Evolutionary conservation across 257 asterid genomes (phyloP).

Genomic region (Penstemon eatonii): DNA sequence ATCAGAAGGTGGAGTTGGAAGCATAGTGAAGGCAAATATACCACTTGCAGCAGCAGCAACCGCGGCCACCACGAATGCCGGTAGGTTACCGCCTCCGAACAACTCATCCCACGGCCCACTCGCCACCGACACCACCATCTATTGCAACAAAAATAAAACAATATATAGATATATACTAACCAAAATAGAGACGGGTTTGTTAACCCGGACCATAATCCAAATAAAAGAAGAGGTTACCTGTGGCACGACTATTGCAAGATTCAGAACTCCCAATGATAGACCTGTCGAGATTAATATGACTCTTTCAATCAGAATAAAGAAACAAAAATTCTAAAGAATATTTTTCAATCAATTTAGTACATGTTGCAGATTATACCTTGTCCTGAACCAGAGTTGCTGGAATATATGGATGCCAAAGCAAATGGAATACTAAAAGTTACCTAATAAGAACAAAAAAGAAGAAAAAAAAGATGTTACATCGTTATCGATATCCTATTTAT

Average conservation of each 20-base stretch:
- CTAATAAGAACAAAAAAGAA: slow-evolving; percentile 35
- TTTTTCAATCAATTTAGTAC: not conserved
- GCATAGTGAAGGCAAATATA: slow-evolving; percentile 50
- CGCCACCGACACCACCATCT: slow-evolving; percentile 67
- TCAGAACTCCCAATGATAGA: slow-evolving; percentile 74
- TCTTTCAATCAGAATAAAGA: not conserved
- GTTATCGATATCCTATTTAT: too few species aligned
- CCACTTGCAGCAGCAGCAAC: slow-evolving; percentile 66
- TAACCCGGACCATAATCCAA: not conserved
- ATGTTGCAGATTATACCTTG: slow-evolving; percentile 52
- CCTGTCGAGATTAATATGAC: slow-evolving; percentile 39
- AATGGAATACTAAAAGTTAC: slow-evolving; percentile 80
- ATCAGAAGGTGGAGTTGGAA: slow-evolving; percentile 60
- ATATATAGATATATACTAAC: not conserved
- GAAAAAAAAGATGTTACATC: not conserved
- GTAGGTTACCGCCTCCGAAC: slow-evolving; percentile 89
- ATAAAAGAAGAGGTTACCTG: slow-evolving; percentile 45
- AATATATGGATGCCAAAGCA: slow-evolving; percentile 90
- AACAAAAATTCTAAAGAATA: too few species aligned
- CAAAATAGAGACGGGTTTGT: not conserved
- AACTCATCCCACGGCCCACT: slow-evolving; percentile 77
- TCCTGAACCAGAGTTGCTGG: slow-evolving; percentile 73
- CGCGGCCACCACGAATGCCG: slow-evolving; percentile 72
- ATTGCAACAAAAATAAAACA: not conserved
- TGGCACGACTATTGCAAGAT: slow-evolving; percentile 78